phyloP scores from a whole-genome alignment of 805 yeast species.

The Candida succiphila region DNA sequence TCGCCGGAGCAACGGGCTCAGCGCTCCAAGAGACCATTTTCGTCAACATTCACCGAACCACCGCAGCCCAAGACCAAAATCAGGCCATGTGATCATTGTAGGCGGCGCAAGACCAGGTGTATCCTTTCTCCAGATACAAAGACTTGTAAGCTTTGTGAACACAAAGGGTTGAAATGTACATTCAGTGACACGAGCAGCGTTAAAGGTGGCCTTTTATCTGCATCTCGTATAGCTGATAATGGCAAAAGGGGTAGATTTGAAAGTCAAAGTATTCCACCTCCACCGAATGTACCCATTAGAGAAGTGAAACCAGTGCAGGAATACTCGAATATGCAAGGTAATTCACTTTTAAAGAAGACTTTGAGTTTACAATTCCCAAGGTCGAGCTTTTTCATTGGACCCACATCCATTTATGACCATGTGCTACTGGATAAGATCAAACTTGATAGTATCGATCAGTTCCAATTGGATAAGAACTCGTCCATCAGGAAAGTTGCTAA shows the following conservation, averaged over 20 bases:
- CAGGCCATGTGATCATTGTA: conserved; percentile 78
- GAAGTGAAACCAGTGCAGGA: conserved; percentile 56
- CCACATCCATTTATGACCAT: conserved; percentile 77
- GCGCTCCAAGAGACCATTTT: no score
- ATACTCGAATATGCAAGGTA: conserved; percentile 52
- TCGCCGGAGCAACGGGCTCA: no score
- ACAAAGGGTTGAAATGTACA: conserved; percentile 66
- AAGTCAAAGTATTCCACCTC: conserved; percentile 24
- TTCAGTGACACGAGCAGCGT: conserved; percentile 41
- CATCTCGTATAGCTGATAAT: conserved; percentile 11
- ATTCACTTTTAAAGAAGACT: conserved; percentile 57
- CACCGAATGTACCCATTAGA: conserved; percentile 31
- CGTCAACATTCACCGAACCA: no score
- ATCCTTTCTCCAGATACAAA: conserved; percentile 52
- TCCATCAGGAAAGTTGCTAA: conserved; percentile 74
- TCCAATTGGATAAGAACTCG: conserved; percentile 56
- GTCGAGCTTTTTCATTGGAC: conserved; percentile 81
- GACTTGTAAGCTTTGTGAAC: conserved; percentile 69
- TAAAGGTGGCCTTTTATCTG: conserved; percentile 26
- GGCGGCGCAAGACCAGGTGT: conserved; percentile 73
- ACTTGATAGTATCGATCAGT: conserved; percentile 69
- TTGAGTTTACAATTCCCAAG: conserved; percentile 79
- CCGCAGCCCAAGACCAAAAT: conserved; percentile 33
- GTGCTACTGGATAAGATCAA: conserved; percentile 55
- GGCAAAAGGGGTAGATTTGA: conserved; percentile 23